Percentiles rank a stretch among this genome's conserved stretches.
Evolutionary conservation across 169 alveolate genomes (phyloP).

Genomic region (Eimeria acervulina): DNA sequence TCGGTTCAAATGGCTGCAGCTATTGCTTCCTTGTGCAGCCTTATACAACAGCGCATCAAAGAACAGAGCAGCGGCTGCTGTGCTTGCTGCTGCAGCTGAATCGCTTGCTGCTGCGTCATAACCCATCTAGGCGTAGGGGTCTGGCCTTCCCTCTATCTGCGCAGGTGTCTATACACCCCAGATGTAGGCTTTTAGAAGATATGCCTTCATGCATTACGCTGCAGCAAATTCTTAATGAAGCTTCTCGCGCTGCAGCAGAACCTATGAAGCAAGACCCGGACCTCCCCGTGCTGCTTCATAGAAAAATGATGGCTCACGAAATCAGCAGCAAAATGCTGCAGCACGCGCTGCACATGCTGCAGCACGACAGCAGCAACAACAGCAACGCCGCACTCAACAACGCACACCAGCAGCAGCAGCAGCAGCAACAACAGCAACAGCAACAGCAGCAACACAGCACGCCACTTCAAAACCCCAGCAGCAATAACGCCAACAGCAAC

Average conservation of each 20-base stretch:
- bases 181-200: constrained; percentile 87
- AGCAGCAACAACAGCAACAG: constrained; percentile 26
- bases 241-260: constrained; percentile 42
- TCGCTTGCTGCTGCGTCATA: constrained; percentile 80
- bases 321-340: constrained; percentile 4
- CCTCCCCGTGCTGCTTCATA: constrained; percentile 85
- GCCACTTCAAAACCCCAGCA: not conserved
- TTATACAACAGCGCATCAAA: constrained; percentile 86
- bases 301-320: constrained; percentile 77
- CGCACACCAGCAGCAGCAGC: not conserved
- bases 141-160: constrained; percentile 84
- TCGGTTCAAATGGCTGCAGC: constrained; percentile 85
- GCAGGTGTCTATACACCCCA: constrained; percentile 86
- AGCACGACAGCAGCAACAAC: not conserved
- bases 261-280: constrained; percentile 80
- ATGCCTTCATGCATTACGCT: constrained; percentile 80
- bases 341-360: not conserved
- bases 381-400: too few species aligned
- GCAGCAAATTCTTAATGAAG: constrained; percentile 84
- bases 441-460: not conserved
- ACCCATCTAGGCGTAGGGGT: constrained; percentile 85
- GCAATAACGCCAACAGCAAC: not conserved
- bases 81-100: constrained; percentile 85
- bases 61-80: constrained; percentile 87
- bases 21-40: constrained; percentile 87